Evolutionary conservation across 768 basidiomycete genomes (phyloP), one percentile per base, ranked within the genome.

Genomic region (Trametes elegans): DNA sequence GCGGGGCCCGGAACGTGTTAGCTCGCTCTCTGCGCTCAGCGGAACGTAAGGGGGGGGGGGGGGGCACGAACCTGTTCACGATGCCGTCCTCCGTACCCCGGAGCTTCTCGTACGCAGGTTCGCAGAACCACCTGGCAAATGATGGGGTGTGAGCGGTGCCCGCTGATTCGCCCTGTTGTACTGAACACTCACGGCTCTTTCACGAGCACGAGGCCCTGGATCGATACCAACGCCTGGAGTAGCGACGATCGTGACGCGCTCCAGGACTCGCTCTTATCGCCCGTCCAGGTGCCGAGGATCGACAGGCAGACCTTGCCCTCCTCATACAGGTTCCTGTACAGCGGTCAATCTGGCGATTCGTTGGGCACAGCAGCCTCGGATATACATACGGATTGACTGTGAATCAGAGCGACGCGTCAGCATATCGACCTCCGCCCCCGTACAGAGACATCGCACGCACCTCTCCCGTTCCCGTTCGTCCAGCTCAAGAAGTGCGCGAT

Each of bases 271-370:
- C 78, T 88, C 65, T 79, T 82, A 63, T 96, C 95, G 8, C 94
- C 94, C 7, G 84, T 79, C 94, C 94, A 97, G 0, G 93, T 95
- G 14, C 91, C 91, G 7, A 96, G 73, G 44, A 96, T 91, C 14
- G 93, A 95, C 36, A 96, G 70, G 63, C 93, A 96, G 27, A 96
- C 93, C 69, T 96, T 96, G 39, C 94, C 94, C 60, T 97, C 94
- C 66, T 95, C 93, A 59, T 98, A 98, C 36, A 97, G 70, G 72
- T 96, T 96, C 36, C 88, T 90, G 42, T 40, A 5, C 18, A 9
- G 43, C 3, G n/a, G 16, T 14, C 9, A 19, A 19, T 24, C 21
- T 9, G 23, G n/a, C 27, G 18, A 29, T 10, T 13, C 7, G 24
- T 48, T n/a, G 3, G 16, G 41, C 41, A 43, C 27, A 51, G 31